These are phyloP conservation scores for Ustilago tritici DNA, from an alignment of 1,284 basidiomycete species.

Conservation along the genomic window DNA sequence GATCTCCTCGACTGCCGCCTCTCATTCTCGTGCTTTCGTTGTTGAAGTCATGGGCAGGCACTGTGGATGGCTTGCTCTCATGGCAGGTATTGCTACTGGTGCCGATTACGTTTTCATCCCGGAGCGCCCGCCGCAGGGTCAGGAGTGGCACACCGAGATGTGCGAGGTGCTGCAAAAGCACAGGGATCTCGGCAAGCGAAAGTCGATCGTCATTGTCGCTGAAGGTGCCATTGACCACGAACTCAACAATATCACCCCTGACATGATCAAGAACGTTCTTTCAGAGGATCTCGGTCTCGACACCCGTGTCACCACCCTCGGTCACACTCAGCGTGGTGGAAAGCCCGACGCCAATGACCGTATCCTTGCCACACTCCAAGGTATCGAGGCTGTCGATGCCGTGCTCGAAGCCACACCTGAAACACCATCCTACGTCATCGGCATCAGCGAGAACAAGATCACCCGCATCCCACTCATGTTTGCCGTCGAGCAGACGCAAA, in stretches of 20 bases:
- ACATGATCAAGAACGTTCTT: slow-evolving; percentile 89
- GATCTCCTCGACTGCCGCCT: slow-evolving; percentile 94
- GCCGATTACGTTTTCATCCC: slow-evolving; percentile 98
- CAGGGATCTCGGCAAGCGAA: slow-evolving; percentile 90
- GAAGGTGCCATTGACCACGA: slow-evolving; percentile 91
- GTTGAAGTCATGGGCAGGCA: slow-evolving; percentile 99
- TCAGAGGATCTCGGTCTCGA: slow-evolving; percentile 88
- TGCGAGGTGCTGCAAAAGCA: slow-evolving; percentile 90
- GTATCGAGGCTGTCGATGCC: slow-evolving; percentile 90
- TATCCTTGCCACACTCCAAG: slow-evolving; percentile 92
- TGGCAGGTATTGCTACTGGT: slow-evolving; percentile 92
- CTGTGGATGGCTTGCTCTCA: slow-evolving; percentile 95
- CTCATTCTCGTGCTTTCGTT: slow-evolving; percentile 97
- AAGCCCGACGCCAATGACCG: slow-evolving; percentile 92
- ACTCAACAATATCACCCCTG: slow-evolving; percentile 88
- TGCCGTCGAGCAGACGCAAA: slow-evolving; percentile 87
- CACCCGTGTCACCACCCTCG: slow-evolving; percentile 96
- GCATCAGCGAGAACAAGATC: slow-evolving; percentile 94
- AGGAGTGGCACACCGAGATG: slow-evolving; percentile 92
- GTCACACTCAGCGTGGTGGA: slow-evolving; percentile 96
- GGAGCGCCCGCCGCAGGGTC: slow-evolving; percentile 82
- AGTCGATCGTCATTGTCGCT: slow-evolving; percentile 97
- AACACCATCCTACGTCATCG: slow-evolving; percentile 97
- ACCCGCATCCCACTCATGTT: slow-evolving; percentile 89
- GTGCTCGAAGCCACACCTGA: slow-evolving; percentile 88